Conservation (phyloP, 2,329 filamentous ascomycete genomes). For the Arachnomyces sp. region DNA sequence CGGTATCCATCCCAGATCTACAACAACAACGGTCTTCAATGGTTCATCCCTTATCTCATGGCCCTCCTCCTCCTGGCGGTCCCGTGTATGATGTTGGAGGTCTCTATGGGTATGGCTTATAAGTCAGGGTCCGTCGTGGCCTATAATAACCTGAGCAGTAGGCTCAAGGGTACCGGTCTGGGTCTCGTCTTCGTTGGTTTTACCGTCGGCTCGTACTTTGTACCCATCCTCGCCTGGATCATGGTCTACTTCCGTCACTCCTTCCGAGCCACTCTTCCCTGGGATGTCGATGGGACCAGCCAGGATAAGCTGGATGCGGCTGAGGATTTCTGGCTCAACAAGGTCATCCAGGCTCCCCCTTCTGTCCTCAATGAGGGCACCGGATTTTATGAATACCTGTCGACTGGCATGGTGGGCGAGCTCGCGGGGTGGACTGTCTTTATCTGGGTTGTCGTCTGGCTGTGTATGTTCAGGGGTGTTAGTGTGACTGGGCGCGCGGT, state of each 20-base stretch:
- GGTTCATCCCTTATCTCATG: conserved; percentile 49
- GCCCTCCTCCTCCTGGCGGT: conserved; percentile 47
- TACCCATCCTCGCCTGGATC: conserved; percentile 47
- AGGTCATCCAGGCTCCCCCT: conserved; percentile 40
- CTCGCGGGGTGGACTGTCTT: conserved; percentile 48
- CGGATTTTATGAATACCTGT: conserved; percentile 38
- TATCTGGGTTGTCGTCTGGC: conserved; percentile 48
- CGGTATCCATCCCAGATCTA: conserved; percentile 48
- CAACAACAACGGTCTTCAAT: conserved; percentile 50
- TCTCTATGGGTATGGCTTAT: conserved; percentile 41
- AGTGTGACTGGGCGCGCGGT: conserved; percentile 47
- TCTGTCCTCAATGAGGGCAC: conserved; percentile 29
- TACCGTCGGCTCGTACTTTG: conserved; percentile 46
- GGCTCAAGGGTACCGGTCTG: conserved; percentile 44
- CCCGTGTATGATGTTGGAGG: conserved; percentile 45
- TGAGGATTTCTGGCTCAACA: conserved; percentile 42
- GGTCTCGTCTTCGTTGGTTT: conserved; percentile 43
- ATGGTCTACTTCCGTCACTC: conserved; percentile 48
- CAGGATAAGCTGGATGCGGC: too few relatives aligned
- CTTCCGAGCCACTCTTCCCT: conserved; percentile 45
- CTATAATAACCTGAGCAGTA: conserved; percentile 41
- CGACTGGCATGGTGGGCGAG: conserved; percentile 39
- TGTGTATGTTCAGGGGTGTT: conserved; percentile 49
- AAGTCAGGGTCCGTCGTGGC: conserved; percentile 45
- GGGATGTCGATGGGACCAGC: too few relatives aligned